Evolutionary conservation across 148 eudicot genomes (phyloP).

Genomic region (Nyssa sinensis): DNA sequence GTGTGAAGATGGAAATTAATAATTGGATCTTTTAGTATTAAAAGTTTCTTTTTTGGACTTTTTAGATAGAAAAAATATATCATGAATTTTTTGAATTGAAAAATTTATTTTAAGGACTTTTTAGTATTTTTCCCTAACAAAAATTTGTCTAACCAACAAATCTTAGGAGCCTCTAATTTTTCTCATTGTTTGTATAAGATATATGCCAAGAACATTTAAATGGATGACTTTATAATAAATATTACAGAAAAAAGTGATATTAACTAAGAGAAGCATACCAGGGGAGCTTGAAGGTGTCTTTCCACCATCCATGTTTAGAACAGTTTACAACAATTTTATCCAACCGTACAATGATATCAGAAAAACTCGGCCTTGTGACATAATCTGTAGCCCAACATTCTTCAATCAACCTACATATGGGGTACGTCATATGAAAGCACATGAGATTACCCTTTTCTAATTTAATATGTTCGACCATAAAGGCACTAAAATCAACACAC

Average conservation of each 20-base stretch:
- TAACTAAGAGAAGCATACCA: constrained; percentile 49
- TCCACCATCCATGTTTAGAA: constrained; percentile 94
- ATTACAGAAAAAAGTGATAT: background rate
- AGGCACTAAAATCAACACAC: background rate
- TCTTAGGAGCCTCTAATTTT: background rate
- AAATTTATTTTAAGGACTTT: no score
- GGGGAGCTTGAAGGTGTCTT: constrained; percentile 91
- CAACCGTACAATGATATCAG: constrained; percentile 74
- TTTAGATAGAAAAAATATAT: no score
- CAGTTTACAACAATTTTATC: constrained; percentile 67
- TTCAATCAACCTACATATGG: constrained; percentile 65
- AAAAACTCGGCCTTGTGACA: constrained; percentile 60
- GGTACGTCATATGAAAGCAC: background rate
- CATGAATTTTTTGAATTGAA: no score
- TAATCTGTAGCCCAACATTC: constrained; percentile 68
- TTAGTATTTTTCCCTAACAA: background rate
- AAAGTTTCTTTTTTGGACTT: no score
- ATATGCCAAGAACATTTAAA: background rate
- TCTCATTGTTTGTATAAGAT: no score
- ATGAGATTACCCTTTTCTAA: background rate
- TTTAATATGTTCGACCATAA: no score
- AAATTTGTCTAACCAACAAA: background rate
- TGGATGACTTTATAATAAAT: background rate
- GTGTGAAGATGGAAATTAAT: no score
- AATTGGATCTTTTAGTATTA: no score